Evolutionary conservation across 2,329 filamentous ascomycete genomes (phyloP), one percentile per base, ranked within the genome.

Genomic region (Chalara sp.): DNA sequence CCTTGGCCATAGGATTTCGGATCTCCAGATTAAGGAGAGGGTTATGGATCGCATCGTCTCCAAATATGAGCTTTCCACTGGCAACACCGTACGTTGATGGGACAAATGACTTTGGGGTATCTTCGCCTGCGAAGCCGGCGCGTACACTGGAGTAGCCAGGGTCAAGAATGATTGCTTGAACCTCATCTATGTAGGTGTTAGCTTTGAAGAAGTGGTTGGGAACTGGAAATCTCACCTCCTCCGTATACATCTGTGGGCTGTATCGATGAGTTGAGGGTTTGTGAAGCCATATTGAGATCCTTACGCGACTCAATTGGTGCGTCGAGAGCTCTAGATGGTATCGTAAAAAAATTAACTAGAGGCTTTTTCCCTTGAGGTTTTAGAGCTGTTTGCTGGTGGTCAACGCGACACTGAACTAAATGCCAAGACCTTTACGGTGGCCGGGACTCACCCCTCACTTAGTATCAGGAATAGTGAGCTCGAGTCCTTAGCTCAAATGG

Each of bases 81-180:
- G 71, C 72, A 49, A 78, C 63, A 49, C 87, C 91, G 72, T 99
- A 99, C 72, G 87, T 89, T 43, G 90, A 93, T 31, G 92, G 91
- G 52, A 95, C 79, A 51, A 97, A 84, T 32, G 89, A 90, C 74
- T 97, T 97, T 61, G 93, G 93, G 1, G 90, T 86, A 72, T 99
- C 93, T 79, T 99, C 95, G 65, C 95, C 93, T 10, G 95, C 95
- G 65, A 97, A 99, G 52, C 93, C 93, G 53, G 91, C 93, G 70
- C 95, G 90, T 40, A 88, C 91, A 60, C 83, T 86, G 65, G 87
- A 89, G 73, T 90, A 96, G 55, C 95, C 93, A 3, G 93, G 88
- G 67, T 99, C 93, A 65, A 99, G 88, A 37, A 99, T 89, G 61
- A 99, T 87, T 48, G 95, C 95, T 35, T 91, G 95, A 58, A 99